Evolutionary conservation across 164 flowering plant genomes (phyloP).

Genomic region (Magnolia changhungtana): DNA sequence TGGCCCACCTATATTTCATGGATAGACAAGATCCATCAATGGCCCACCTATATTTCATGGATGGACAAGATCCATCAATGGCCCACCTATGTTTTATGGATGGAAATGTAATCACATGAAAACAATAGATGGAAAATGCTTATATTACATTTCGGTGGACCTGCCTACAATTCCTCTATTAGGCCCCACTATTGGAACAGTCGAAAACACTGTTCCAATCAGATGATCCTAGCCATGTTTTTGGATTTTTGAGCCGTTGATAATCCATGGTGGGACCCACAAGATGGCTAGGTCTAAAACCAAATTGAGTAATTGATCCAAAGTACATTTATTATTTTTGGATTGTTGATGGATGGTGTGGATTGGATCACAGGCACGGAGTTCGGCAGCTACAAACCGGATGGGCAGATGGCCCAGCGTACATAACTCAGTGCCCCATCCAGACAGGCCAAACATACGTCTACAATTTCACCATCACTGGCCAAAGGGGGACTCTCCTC

Average conservation of each 20-base stretch:
- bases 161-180: too few species aligned
- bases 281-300: background rate
- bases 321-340: background rate
- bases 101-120: background rate
- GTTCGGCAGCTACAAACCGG: conserved; percentile 52
- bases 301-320: background rate
- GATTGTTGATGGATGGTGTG: background rate
- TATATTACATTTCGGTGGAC: too few species aligned
- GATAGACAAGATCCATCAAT: background rate
- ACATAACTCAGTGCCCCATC: conserved; percentile 64
- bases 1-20: background rate
- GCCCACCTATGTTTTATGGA: too few species aligned
- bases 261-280: background rate
- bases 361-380: conserved; percentile 52
- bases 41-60: background rate
- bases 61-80: background rate
- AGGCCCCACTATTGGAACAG: too few species aligned
- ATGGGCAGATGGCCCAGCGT: conserved; percentile 70
- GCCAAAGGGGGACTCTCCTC: conserved; percentile 56
- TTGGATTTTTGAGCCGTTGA: too few species aligned
- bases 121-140: background rate
- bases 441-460: conserved; percentile 53
- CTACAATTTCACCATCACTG: conserved; percentile 55
- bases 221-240: background rate
- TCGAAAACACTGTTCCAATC: too few species aligned